A percentile compares a stretch with the other conserved stretches of the same genome.
Evolutionary conservation across 2,329 filamentous ascomycete species (phyloP).

Genomic region (Helotiales sp.): DNA sequence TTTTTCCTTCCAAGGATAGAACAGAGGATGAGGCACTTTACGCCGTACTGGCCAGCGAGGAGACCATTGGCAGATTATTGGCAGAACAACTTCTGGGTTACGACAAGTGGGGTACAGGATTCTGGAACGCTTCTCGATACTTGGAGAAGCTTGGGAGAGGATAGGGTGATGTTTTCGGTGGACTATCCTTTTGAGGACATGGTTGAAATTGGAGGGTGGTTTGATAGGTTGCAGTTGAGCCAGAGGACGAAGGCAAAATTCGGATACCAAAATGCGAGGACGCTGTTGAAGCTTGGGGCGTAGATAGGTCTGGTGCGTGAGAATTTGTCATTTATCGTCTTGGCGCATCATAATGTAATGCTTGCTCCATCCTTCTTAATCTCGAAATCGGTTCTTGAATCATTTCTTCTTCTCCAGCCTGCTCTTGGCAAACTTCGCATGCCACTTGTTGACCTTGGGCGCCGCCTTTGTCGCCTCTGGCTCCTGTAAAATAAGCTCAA

Average conservation of each 20-base stretch:
- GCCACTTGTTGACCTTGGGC: slow-evolving; percentile 51
- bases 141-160: slow-evolving; percentile 39
- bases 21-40: slow-evolving; percentile 42
- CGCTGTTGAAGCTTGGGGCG: slow-evolving; percentile 1
- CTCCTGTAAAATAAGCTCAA: slow-evolving; percentile 54
- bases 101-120: slow-evolving; percentile 49
- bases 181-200: slow-evolving; percentile 26
- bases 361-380: background rate
- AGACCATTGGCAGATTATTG: slow-evolving; percentile 49
- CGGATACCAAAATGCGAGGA: slow-evolving; percentile 14
- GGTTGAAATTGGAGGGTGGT: slow-evolving; percentile 20
- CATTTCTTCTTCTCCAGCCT: slow-evolving; percentile 24
- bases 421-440: slow-evolving; percentile 53
- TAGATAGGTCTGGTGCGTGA: no score
- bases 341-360: background rate
- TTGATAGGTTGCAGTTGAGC: slow-evolving; percentile 19
- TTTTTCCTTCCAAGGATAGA: slow-evolving; percentile 49
- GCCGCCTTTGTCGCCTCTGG: slow-evolving; percentile 28
- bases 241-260: slow-evolving; percentile 14
- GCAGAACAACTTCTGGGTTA: slow-evolving; percentile 57
- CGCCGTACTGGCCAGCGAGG: slow-evolving; percentile 34
- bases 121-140: slow-evolving; percentile 44
- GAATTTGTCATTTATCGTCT: no score
- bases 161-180: slow-evolving; percentile 54
- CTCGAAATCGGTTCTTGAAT: background rate